phyloP scores from a whole-genome alignment of 192 early-diverging fungal species.

The Gonapodya prolifera region DNA sequence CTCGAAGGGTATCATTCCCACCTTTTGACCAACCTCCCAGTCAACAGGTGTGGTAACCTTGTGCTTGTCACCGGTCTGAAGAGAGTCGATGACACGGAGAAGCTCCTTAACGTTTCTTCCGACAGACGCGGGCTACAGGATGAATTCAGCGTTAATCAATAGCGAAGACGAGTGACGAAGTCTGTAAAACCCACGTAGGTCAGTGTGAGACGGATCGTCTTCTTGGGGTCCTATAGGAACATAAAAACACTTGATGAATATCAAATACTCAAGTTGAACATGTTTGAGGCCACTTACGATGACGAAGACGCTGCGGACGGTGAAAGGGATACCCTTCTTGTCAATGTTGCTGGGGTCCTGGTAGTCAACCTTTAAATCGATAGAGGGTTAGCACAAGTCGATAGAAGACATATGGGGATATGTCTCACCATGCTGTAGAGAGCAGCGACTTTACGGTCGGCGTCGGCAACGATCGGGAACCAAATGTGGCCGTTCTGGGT shows the following conservation, averaged over 20 bases:
- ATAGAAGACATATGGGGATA: not conserved
- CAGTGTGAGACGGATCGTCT: slow-evolving; percentile 77
- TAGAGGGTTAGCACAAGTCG: not conserved
- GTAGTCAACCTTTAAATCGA: slow-evolving; percentile 17
- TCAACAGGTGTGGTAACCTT: slow-evolving; percentile 88
- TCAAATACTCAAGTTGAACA: too few species aligned
- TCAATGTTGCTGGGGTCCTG: slow-evolving; percentile 2
- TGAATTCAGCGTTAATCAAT: not conserved
- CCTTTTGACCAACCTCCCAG: slow-evolving; percentile 74
- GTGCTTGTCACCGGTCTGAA: slow-evolving; percentile 80
- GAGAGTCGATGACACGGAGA: slow-evolving; percentile 80
- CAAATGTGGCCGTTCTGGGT: slow-evolving; percentile 46
- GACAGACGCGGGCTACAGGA: not conserved
- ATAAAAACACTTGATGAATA: too few species aligned
- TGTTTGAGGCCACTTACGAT: slow-evolving; percentile 34
- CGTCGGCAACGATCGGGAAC: slow-evolving; percentile 96
- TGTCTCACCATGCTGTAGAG: slow-evolving; percentile 84
- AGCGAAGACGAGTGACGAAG: not conserved
- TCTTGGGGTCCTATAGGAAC: slow-evolving; percentile 56
- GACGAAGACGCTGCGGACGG: slow-evolving; percentile 91
- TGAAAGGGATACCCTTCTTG: slow-evolving; percentile 58
- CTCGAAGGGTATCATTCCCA: not conserved
- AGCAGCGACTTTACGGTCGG: slow-evolving; percentile 65
- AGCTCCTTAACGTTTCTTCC: slow-evolving; percentile 93
- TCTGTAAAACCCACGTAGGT: slow-evolving; percentile 88